These are phyloP conservation scores for Carex parvula DNA, from an alignment of 176 grass and related monocot species.

Conservation along the genomic window DNA sequence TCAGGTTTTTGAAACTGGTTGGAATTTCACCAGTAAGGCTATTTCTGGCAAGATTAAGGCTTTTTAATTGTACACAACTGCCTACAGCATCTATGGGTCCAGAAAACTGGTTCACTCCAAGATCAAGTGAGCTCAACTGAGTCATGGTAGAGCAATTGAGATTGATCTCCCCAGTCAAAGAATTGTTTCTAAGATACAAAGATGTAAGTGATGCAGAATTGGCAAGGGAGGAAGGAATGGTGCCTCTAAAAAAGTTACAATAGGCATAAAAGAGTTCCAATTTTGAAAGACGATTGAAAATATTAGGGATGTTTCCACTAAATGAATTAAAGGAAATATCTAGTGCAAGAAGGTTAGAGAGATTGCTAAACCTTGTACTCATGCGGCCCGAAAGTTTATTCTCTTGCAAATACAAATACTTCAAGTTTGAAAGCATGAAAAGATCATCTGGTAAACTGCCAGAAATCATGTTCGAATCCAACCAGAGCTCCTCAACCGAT, in stretches of 20 bases:
- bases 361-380: constrained; percentile 58
- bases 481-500: constrained; percentile 57
- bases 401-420: constrained; percentile 48
- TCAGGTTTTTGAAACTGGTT: constrained; percentile 62
- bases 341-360: constrained; percentile 63
- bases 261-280: constrained; percentile 68
- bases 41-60: constrained; percentile 85
- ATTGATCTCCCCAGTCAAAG: constrained; percentile 46
- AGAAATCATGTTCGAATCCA: constrained; percentile 54
- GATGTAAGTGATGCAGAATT: constrained; percentile 49
- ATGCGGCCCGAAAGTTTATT: constrained; percentile 63
- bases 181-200: constrained; percentile 88
- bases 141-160: constrained; percentile 74
- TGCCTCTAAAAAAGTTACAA: constrained; percentile 63
- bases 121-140: constrained; percentile 68
- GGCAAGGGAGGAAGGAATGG: constrained; percentile 58
- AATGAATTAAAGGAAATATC: constrained; percentile 95
- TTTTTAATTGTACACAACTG: constrained; percentile 58
- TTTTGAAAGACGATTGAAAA: constrained; percentile 59
- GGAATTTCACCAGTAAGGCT: constrained; percentile 80
- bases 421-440: constrained; percentile 67
- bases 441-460: constrained; percentile 68
- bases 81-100: constrained; percentile 60
- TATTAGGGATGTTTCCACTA: constrained; percentile 63
- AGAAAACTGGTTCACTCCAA: constrained; percentile 57